These are phyloP conservation scores for Fusarium nanum DNA, from an alignment of 2,329 filamentous ascomycete species.

Conservation along the genomic window DNA sequence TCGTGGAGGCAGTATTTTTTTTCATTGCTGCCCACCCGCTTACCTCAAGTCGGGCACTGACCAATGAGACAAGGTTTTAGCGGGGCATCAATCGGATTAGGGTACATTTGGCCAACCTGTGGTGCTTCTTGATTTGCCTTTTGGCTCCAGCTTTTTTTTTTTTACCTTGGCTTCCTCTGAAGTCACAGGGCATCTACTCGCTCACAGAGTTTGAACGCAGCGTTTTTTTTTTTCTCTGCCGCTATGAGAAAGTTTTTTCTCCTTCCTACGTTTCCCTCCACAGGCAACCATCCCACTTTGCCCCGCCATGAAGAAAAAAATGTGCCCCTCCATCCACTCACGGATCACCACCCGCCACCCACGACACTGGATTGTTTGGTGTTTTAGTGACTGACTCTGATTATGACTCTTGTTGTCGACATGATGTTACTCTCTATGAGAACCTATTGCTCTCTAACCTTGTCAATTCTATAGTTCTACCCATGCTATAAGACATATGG, in stretches of 20 bases:
- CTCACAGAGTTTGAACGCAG: conserved; percentile 1
- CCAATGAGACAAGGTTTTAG: conserved; percentile 41
- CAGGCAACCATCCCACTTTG: conserved; percentile 17
- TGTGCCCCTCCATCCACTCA: conserved; percentile 34
- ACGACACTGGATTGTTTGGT: conserved; percentile 15
- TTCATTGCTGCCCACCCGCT: conserved; percentile 49
- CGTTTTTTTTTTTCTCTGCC: conserved; percentile 23
- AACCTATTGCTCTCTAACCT: not conserved
- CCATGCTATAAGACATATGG: not conserved
- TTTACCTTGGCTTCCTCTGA: not conserved
- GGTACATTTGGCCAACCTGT: conserved; percentile 40
- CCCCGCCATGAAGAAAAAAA: conserved; percentile 22
- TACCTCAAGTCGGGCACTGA: conserved; percentile 42
- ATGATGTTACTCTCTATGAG: conserved; percentile 1
- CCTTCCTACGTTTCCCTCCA: not conserved
- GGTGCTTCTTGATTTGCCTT: conserved; percentile 10
- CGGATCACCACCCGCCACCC: conserved; percentile 26
- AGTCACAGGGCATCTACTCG: conserved; percentile 13
- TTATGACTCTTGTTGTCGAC: conserved; percentile 3
- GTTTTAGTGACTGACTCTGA: conserved; percentile 22
- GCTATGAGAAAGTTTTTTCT: conserved; percentile 15
- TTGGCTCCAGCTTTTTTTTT: not conserved
- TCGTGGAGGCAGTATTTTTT: conserved; percentile 53
- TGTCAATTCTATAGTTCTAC: not conserved
- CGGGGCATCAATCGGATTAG: conserved; percentile 43